phyloP scores from a whole-genome alignment of 2,329 filamentous ascomycete species.

The Chalaropsis thielavioides region DNA sequence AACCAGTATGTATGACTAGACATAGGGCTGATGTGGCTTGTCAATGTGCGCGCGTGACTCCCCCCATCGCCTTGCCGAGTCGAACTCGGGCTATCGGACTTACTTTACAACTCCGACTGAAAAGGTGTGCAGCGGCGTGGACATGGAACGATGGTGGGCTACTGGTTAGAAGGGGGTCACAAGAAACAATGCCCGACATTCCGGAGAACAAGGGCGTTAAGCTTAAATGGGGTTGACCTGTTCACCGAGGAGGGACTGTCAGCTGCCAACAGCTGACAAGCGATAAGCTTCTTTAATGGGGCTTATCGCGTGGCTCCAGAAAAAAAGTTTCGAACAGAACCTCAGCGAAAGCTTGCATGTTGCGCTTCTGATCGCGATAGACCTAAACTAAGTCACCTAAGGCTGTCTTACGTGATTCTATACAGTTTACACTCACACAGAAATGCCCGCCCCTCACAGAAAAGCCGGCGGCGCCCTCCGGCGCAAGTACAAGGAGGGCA shows the following conservation, averaged over 20 bases:
- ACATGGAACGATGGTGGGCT: not conserved
- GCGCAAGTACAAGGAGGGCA: slow-evolving; percentile 17
- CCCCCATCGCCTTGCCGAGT: not conserved
- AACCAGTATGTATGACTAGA: not conserved
- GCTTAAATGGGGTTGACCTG: not conserved
- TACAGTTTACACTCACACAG: not conserved
- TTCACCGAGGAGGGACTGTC: not conserved
- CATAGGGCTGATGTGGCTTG: not conserved
- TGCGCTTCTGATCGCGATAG: slow-evolving; percentile 1
- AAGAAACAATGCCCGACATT: not conserved
- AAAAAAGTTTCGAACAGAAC: slow-evolving; percentile 14
- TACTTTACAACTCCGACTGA: not conserved
- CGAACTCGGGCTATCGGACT: slow-evolving; percentile 1
- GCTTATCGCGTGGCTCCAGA: slow-evolving; percentile 15
- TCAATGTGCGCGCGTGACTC: not conserved
- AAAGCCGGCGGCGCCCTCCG: slow-evolving; percentile 9
- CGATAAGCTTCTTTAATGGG: slow-evolving; percentile 14
- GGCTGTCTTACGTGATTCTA: not conserved
- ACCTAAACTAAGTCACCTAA: not conserved
- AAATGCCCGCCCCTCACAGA: slow-evolving; percentile 12
- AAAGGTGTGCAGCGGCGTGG: not conserved
- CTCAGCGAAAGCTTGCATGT: not conserved
- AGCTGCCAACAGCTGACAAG: not conserved
- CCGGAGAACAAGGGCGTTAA: not conserved
- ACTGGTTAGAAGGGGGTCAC: not conserved